phyloP scores from a whole-genome alignment of 441 rosid genomes.

The Adansonia rubrostipa region DNA sequence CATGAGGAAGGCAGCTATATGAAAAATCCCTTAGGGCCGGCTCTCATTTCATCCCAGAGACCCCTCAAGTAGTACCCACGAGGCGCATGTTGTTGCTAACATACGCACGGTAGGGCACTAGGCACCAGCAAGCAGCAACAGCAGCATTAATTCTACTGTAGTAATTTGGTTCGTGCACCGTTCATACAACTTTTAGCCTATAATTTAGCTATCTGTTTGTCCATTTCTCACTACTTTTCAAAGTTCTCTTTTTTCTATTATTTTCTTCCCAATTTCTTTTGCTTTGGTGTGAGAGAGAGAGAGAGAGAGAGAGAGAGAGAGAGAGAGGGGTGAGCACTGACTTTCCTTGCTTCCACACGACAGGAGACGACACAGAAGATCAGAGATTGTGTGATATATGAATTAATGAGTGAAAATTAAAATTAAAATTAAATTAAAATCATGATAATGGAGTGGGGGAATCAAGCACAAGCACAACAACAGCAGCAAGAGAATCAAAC shows the following conservation, averaged over 20 bases:
- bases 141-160: not conserved
- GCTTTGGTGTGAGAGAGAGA: slow-evolving; percentile 8
- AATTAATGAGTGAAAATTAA: slow-evolving; percentile 15
- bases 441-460: slow-evolving; percentile 76
- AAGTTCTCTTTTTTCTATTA: slow-evolving; percentile 21
- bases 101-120: not conserved
- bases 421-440: slow-evolving; percentile 10
- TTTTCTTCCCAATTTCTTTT: slow-evolving; percentile 24
- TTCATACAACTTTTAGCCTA: not conserved
- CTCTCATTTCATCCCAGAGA: not conserved
- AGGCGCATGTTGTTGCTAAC: not conserved
- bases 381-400: not conserved
- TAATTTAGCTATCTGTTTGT: slow-evolving; percentile 25
- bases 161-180: not conserved
- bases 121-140: not conserved
- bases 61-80: not conserved
- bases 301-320: too few species aligned
- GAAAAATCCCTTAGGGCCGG: not conserved
- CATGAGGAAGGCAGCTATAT: too few species aligned
- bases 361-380: not conserved
- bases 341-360: slow-evolving; percentile 29
- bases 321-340: too few species aligned
- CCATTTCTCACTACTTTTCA: slow-evolving; percentile 29
- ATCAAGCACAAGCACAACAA: slow-evolving; percentile 35
- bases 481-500: slow-evolving; percentile 30